Evolutionary conservation across 2,329 filamentous ascomycete species (phyloP).

Genomic region (Beauveria scarabaeidicola): DNA sequence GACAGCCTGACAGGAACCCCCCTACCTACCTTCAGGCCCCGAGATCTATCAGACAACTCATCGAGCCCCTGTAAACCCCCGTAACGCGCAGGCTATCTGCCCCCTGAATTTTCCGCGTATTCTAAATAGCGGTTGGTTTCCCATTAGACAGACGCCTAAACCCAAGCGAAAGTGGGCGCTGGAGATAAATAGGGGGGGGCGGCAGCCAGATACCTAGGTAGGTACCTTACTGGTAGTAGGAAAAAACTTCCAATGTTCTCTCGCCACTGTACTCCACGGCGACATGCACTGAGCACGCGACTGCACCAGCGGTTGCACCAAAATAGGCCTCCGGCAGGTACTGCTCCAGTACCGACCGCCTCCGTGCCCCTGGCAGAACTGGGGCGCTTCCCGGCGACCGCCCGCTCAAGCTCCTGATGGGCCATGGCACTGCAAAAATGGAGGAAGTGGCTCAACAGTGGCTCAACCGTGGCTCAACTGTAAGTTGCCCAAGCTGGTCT

Average conservation of each 20-base stretch:
- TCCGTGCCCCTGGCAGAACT: neutral
- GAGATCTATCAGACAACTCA: neutral
- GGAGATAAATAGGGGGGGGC: conserved; percentile 7
- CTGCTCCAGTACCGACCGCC: neutral
- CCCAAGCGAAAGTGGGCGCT: neutral
- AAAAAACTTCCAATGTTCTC: neutral
- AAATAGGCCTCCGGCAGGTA: neutral
- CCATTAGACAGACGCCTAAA: neutral
- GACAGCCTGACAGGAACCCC: neutral
- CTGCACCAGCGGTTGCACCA: neutral
- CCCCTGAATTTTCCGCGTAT: neutral
- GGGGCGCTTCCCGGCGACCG: neutral
- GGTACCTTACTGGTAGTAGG: no score
- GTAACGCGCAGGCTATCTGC: neutral
- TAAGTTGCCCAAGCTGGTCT: neutral
- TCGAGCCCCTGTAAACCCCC: neutral
- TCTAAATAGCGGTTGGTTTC: neutral
- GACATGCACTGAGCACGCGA: conserved; percentile 8
- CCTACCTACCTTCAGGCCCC: neutral
- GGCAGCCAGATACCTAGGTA: neutral
- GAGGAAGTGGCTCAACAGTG: neutral
- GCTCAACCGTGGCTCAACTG: neutral
- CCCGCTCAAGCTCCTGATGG: neutral
- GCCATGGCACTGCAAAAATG: neutral
- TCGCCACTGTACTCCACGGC: conserved; percentile 3